Base-by-base conservation (phyloP, 2,329 filamentous ascomycete species). In the Colletotrichum sp. region DNA sequence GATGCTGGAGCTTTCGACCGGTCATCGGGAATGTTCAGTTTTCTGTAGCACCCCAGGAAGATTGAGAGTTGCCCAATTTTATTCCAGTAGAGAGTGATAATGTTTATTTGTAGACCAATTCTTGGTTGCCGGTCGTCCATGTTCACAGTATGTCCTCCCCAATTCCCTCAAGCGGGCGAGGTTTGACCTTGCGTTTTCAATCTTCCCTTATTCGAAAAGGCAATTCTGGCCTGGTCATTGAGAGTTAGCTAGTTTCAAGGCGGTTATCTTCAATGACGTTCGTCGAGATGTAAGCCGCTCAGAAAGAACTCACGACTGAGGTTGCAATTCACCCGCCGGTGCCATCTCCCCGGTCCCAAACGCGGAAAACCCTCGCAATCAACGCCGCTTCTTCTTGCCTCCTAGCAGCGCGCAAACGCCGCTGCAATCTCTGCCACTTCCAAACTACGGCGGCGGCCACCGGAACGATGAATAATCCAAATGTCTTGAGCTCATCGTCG, bases 1-100 rank as follows among this genome's bases (percentile, higher is more conserved):
- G 39, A n/a, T n/a, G 16, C 39, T 3, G 9, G 39, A n/a, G 39
- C 39, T 12, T 48, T 48, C 18, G 5, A n/a, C 9, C 0, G 5
- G 5, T 44, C 18, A 52, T 52, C 44, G 8, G 3, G n/a, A 10
- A 52, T 0, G 4, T 22, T 52, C 6, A 22, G 2, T 5, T 4
- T 0, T 13, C 1, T 13, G 6, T 13, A 6, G 0, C 3, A 22
- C 3, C 2, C 8, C 1, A 22, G 4, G 2, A 24, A 52, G 3
- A 24, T 8, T 3, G 1, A 52, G 44, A 52, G 3, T 0, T 13
- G 2, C 2, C 9, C 18, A 7, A 6, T 48, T 6, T 1, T 6
- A 0, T 48, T 4, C 6, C 5, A 2, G 39, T 18, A 7, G 9
- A 48, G 18, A 12, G 39, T 6, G 39, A 44, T 2, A n/a, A n/a